Evolutionary conservation across 2,329 filamentous ascomycete species (phyloP), one percentile per base, ranked within the genome.

Genomic region (Arthrobotrys musiformis): DNA sequence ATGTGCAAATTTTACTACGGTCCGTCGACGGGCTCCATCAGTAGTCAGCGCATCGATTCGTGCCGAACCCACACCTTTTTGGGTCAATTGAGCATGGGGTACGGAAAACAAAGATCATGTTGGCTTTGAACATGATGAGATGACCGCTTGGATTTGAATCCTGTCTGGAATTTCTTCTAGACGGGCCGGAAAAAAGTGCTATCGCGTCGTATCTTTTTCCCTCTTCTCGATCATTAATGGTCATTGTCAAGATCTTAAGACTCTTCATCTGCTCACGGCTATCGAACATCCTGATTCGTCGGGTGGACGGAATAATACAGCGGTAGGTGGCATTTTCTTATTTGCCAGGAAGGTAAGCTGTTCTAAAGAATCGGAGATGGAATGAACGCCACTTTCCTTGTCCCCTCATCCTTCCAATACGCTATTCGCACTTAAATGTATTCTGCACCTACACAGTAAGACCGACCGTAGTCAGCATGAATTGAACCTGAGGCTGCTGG

Each of bases 21-120:
- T 76, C 72, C 72, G 58, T 76, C 72, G 64, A 70, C 64, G 72
- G n/a, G 64, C 42, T 63, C 70, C 58, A 42, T 64, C 22, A 28
- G 44, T 64, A 26, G 72, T 76, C 64, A 76, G 72, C 70, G 70
- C 72, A 76, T 76, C 72, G 72, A 76, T 69, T 76, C 72, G 64
- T 70, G 72, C 72, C 72, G 72, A 76, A 64, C 63, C 72, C 72
- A 76, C 72, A 60, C 58, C 48, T 33, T 40, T 69, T 64, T 64
- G n/a, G 50, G 35, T 60, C 72, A 63, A 69, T 60, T 28, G 28
- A 60, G 35, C 72, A 76, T 69, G 72, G 70, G 64, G 62, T 50
- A 40, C 72, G 58, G 63, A 76, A n/a, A 69, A 58, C 37, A 75
- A 50, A 63, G 69, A 66, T 70, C 58, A 76, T 56, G 64, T 64